These are phyloP conservation scores for Phytophthora sojae DNA, from an alignment of 352 stramenopile genomes.

Conservation along the genomic window DNA sequence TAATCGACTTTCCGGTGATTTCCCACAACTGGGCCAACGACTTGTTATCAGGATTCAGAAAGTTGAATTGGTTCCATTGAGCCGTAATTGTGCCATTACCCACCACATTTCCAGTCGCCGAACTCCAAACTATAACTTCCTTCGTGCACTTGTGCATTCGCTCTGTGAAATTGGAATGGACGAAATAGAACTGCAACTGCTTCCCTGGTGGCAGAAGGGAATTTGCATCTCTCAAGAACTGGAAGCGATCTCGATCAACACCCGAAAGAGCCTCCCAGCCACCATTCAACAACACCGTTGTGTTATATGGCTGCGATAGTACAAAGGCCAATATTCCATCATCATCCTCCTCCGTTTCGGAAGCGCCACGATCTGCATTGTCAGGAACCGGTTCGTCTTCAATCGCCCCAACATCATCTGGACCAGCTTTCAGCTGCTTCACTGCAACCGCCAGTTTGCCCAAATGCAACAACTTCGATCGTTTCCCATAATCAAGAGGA, in stretches of 20 bases:
- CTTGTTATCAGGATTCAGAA: constrained; percentile 18
- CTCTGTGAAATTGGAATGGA: too few relatives aligned
- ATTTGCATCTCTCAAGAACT: constrained; percentile 2
- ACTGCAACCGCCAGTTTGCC: constrained; percentile 2
- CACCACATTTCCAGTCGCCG: constrained; percentile 1
- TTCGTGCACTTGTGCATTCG: not conserved
- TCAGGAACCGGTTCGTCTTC: not conserved
- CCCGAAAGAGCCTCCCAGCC: not conserved
- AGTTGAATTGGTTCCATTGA: not conserved
- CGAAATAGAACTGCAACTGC: constrained; percentile 21
- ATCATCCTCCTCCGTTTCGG: not conserved
- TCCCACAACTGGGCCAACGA: constrained; percentile 5
- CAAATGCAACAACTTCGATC: not conserved
- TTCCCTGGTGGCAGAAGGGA: constrained; percentile 4
- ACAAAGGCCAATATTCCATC: constrained; percentile 1
- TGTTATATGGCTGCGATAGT: constrained; percentile 3
- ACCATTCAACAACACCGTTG: not conserved
- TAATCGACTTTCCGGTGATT: not conserved
- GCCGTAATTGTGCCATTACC: not conserved
- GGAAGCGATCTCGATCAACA: constrained; percentile 11
- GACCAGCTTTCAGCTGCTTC: not conserved
- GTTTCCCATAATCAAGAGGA: not conserved
- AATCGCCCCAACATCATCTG: not conserved
- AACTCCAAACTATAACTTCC: constrained; percentile 12
- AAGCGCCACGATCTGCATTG: not conserved